These are phyloP conservation scores for Glycine latifolia DNA, from an alignment of 306 rosid species.

Conservation along the genomic window DNA sequence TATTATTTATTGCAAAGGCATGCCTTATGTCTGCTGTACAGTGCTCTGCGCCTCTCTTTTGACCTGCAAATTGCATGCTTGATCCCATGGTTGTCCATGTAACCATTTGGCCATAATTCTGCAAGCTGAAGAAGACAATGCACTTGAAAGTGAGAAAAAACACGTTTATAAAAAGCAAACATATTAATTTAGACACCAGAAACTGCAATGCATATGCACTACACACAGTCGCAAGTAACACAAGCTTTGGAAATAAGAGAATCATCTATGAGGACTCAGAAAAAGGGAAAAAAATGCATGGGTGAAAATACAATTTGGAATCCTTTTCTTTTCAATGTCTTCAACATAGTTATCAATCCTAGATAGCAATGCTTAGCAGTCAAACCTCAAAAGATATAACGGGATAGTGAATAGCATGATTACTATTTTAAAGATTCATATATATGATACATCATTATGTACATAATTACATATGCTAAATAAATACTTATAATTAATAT, in stretches of 20 bases:
- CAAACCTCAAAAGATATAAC: neutral
- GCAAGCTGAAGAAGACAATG: conserved; percentile 72
- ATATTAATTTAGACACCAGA: conserved; percentile 13
- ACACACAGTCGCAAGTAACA: conserved; percentile 7
- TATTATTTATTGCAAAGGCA: conserved; percentile 24
- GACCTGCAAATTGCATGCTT: conserved; percentile 86
- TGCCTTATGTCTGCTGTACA: conserved; percentile 69
- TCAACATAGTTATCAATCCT: neutral
- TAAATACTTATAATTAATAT: neutral
- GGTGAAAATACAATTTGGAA: conserved; percentile 6
- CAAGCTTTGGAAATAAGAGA: conserved; percentile 16
- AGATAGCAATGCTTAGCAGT: neutral
- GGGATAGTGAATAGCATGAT: neutral
- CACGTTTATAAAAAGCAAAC: conserved; percentile 11
- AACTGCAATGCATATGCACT: conserved; percentile 24
- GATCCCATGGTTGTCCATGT: conserved; percentile 97
- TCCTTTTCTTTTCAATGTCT: neutral
- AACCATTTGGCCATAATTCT: conserved; percentile 87
- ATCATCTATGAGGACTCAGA: neutral
- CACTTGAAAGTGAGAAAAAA: conserved; percentile 28
- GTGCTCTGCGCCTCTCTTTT: conserved; percentile 80
- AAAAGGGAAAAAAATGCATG: neutral
- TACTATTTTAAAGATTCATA: neutral
- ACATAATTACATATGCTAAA: neutral
- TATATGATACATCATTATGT: neutral